Conservation (phyloP, 352 stramenopile species). For the Globisporangium mamillatum region DNA sequence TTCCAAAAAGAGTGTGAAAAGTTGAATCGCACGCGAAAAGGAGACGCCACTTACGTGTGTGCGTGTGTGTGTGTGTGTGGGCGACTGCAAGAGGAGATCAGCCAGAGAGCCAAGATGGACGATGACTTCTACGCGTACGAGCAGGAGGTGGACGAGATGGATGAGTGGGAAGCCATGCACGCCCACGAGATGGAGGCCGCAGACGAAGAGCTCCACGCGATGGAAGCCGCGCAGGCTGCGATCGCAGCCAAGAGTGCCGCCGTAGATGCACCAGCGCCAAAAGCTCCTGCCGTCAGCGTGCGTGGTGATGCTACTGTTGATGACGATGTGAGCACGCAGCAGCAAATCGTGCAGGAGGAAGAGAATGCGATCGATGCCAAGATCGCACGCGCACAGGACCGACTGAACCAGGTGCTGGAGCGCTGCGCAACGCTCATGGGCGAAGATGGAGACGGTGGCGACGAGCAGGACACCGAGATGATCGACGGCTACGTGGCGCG, state of each 20-base stretch:
- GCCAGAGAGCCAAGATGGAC: slow-evolving; percentile 41
- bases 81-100: background rate
- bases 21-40: background rate
- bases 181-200: slow-evolving; percentile 76
- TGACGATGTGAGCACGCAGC: background rate
- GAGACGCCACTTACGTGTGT: background rate
- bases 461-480: slow-evolving; percentile 29
- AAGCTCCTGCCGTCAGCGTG: background rate
- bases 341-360: slow-evolving; percentile 1
- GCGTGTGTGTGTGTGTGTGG: background rate
- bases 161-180: slow-evolving; percentile 87
- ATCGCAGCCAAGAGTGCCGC: slow-evolving; percentile 9
- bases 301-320: background rate
- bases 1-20: background rate
- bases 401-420: slow-evolving; percentile 54
- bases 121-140: slow-evolving; percentile 76
- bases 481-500: slow-evolving; percentile 23
- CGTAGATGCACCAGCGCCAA: slow-evolving; percentile 4
- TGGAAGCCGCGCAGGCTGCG: slow-evolving; percentile 47
- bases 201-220: slow-evolving; percentile 57
- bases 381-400: slow-evolving; percentile 38
- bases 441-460: slow-evolving; percentile 41
- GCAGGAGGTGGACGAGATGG: slow-evolving; percentile 67
- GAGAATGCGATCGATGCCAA: slow-evolving; percentile 22
- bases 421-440: slow-evolving; percentile 60